phyloP scores from a whole-genome alignment of 2,329 filamentous ascomycete genomes.

The Magnaporthales sp. region DNA sequence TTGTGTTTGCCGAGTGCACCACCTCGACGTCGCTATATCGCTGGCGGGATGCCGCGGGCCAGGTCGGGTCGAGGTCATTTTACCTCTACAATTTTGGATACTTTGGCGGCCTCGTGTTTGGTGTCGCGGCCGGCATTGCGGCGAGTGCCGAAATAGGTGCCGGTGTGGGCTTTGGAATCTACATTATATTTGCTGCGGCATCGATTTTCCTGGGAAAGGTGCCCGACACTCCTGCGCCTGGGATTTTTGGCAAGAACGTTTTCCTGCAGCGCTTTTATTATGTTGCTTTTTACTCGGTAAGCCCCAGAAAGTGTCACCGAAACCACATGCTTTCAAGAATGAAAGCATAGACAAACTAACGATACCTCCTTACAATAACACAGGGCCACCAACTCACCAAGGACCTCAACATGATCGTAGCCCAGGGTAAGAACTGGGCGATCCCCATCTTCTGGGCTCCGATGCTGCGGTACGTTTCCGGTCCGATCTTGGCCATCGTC shows the following conservation, averaged over 20 bases:
- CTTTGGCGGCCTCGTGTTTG: conserved; percentile 42
- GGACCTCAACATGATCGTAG: conserved; percentile 46
- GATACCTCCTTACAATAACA: neutral
- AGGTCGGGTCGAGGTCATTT: conserved; percentile 34
- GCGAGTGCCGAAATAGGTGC: conserved; percentile 24
- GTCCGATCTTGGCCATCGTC: conserved; percentile 40
- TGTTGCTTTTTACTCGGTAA: conserved; percentile 47
- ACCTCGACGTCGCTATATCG: conserved; percentile 44
- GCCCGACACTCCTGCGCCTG: conserved; percentile 29
- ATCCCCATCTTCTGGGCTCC: conserved; percentile 43
- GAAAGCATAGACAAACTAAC: no score
- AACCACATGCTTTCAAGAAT: no score
- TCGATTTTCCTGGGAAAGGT: conserved; percentile 31
- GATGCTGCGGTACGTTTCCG: conserved; percentile 39
- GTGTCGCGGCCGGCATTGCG: conserved; percentile 21
- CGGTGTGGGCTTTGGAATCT: conserved; percentile 44
- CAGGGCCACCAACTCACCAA: conserved; percentile 46
- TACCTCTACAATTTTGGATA: conserved; percentile 40
- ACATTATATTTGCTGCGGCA: conserved; percentile 28
- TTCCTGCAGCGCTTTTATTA: conserved; percentile 39
- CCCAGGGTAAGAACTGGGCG: conserved; percentile 44
- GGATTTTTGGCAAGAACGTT: conserved; percentile 30
- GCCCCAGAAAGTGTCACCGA: no score
- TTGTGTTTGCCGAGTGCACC: conserved; percentile 43
- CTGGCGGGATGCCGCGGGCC: conserved; percentile 35